Evolutionary conservation across 2,329 filamentous ascomycete species (phyloP), one percentile per base, ranked within the genome.

Genomic region (Colletotrichum caudatum): DNA sequence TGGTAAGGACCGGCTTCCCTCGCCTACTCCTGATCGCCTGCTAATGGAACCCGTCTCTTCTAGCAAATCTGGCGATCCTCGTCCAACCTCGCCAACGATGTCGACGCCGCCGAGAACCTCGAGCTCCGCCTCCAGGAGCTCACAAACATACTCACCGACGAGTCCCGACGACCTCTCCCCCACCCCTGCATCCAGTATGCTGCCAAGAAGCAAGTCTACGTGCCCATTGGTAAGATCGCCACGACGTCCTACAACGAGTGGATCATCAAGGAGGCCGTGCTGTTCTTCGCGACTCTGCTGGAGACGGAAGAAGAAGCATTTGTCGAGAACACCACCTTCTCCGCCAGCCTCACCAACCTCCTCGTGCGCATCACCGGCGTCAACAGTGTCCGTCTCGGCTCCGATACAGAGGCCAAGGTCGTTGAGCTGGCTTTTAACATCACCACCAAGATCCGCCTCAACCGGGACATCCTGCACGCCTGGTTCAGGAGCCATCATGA

Each of bases 271-370:
- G 93, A 95, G 78, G 93, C 93, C 35, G 92, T 97, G 48, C 86
- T 92, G 51, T 91, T 98, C 78, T 98, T 98, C 81, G 94, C 94
- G 69, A 94, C 94, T 20, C 87, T 99, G 74, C 93, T 98, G 77
- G 96, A 99, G 82, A 96, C 94, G 80, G 96, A 98, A 81, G 95
- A 98, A 82, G 96, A 98, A 79, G 94, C 94, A 46, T 97, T 98
- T 78, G 90, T 98, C 59, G 93, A 97, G 78, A 97, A 93, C 78
- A 89, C 92, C 41, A 87, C 90, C 66, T 99, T 99, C 80, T 94
- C 96, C 2, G 89, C 91, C 69, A 95, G 94, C 77, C 82, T 99
- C 78, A 96, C 97, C 78, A 94, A 94, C 76, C 89, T 99, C 71
- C 87, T 98, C 62, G 89, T 94, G 72, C 90, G 92, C 74, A 94